Percentiles rank a stretch among this genome's conserved stretches.
Conservation (phyloP, 352 stramenopile genomes). For the Chrysophaeum taylorii region DNA sequence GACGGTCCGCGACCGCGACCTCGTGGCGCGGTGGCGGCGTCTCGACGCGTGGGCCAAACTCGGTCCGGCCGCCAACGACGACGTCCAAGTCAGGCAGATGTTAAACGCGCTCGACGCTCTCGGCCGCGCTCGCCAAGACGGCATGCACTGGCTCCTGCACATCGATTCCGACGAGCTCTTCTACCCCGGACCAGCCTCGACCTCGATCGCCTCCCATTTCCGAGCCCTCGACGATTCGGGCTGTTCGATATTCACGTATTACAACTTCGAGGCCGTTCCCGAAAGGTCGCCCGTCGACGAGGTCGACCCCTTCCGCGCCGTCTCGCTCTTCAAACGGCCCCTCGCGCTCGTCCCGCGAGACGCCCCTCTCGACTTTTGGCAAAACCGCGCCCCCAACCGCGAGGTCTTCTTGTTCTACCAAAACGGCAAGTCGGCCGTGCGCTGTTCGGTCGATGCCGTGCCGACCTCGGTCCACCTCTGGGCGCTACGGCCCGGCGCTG, state of each 20-base stretch:
- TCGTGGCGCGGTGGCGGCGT: background rate
- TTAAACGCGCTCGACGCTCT: constrained; percentile 29
- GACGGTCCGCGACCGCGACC: background rate
- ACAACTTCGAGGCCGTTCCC: constrained; percentile 34
- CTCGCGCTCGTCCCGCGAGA: background rate
- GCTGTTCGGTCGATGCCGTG: background rate
- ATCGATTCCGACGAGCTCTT: constrained; percentile 34
- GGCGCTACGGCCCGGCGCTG: too few relatives aligned
- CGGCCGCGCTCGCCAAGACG: background rate
- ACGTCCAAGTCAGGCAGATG: constrained; percentile 29
- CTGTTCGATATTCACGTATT: constrained; percentile 29
- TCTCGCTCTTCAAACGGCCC: constrained; percentile 20
- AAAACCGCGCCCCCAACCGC: too few relatives aligned
- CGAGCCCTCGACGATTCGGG: constrained; percentile 13
- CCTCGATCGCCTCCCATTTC: constrained; percentile 26
- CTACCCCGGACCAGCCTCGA: constrained; percentile 13
- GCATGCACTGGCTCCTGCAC: constrained; percentile 34
- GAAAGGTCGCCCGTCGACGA: background rate
- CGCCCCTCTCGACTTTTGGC: background rate
- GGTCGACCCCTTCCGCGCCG: constrained; percentile 24
- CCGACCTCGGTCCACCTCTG: constrained; percentile 2
- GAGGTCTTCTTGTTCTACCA: constrained; percentile 5
- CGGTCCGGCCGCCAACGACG: constrained; percentile 12
- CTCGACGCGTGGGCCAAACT: constrained; percentile 11
- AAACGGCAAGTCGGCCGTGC: constrained; percentile 1